These are phyloP conservation scores for Triticum aestivum DNA, from an alignment of 176 grass and related monocot species.

Conservation along the genomic window IWGSC_CS_RefSeq_v2.1 NC_057805.1:466189045-466189544, in stretches of 20 bases:
- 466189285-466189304: slow-evolving; percentile 54
- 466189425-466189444: not conserved
- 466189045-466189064: slow-evolving; percentile 74
- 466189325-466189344: slow-evolving; percentile 61
- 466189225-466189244: slow-evolving; percentile 68
- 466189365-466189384: slow-evolving; percentile 60
- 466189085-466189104: slow-evolving; percentile 71
- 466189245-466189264: slow-evolving; percentile 61
- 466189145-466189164: too few relatives aligned
- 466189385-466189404: not conserved
- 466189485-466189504: slow-evolving; percentile 60
- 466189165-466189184: too few relatives aligned
- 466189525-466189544: slow-evolving; percentile 71
- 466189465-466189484: slow-evolving; percentile 53
- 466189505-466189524: slow-evolving; percentile 63
- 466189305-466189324: slow-evolving; percentile 62
- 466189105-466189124: slow-evolving; percentile 37
- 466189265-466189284: slow-evolving; percentile 62
- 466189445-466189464: not conserved
- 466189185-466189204: not conserved
- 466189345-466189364: slow-evolving; percentile 60
- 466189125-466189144: not conserved
- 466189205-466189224: slow-evolving; percentile 50
- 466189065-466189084: slow-evolving; percentile 63
- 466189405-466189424: not conserved